Base-by-base conservation (phyloP, 78 protist genomes). In the Speleostelium caveatum region DNA sequence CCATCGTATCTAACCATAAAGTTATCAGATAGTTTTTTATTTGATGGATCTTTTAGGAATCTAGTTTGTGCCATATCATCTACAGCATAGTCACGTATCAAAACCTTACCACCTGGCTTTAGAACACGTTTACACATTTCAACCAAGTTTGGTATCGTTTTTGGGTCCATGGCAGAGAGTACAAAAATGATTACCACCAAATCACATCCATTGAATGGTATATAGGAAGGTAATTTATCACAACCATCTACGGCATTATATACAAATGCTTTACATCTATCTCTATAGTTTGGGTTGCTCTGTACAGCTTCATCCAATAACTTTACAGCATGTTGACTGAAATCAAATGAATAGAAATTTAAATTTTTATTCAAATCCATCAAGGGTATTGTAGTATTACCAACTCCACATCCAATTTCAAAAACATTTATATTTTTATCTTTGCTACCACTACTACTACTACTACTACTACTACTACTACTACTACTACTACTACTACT, bases 371-470 rank as follows among this genome's bases (percentile, higher is more conserved):
- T 41, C 30, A 75, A 73, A 2, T 61, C 87, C 12, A 86, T 30
- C 28, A 93, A 42, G 6, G 97, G 97, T 71, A 92, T 71, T 10
- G 91, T 36, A 5, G 94, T 76, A 24, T 95, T 95, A 7, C 97
- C 97, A 6, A 93, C 97, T n/a, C 97, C 97, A 60, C 97, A 95
- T 24, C 97, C 97, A 41, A 95, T 75, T 76, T 95, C 97, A 26
- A 93, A 51, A 17, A 75, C 56, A 1, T 14, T n/a, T 6, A 69
- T 24, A n/a, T n/a, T n/a, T n/a, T n/a, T n/a, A n/a, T n/a, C n/a
- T n/a, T n/a, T n/a, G n/a, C n/a, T n/a, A n/a, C n/a, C n/a, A 21
- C 53, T 8, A 16, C 63, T 53, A 8, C 58, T n/a, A 30, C 53
- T 41, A 0, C 21, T n/a, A 3, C 7, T 14, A 19, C 16, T 32